phyloP scores from a whole-genome alignment of 441 rosid species.

The Jatropha podagrica region DNA sequence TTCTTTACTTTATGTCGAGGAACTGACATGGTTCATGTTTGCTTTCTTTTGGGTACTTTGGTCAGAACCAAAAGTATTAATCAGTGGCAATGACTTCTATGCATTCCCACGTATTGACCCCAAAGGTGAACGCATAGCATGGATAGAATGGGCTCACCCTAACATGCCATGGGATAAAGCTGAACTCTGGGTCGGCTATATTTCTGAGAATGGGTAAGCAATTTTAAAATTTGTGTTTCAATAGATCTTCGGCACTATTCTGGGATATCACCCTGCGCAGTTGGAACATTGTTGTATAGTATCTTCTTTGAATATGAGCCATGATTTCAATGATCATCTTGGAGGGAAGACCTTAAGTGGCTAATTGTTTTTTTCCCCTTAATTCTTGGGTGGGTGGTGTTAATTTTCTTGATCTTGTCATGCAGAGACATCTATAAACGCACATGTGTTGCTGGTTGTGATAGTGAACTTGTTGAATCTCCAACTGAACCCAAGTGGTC shows the following conservation, averaged over 20 bases:
- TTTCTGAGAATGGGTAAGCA: conserved; percentile 72
- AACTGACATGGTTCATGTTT: conserved; percentile 11
- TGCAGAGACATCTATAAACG: conserved; percentile 65
- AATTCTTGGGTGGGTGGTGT: not conserved
- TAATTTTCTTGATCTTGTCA: conserved; percentile 26
- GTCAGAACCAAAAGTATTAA: conserved; percentile 72
- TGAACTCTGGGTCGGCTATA: conserved; percentile 90
- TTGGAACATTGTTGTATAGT: too few species aligned
- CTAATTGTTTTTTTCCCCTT: not conserved
- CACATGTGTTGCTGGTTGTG: conserved; percentile 77
- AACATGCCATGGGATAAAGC: conserved; percentile 97
- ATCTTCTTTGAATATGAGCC: too few species aligned
- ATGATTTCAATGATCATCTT: not conserved
- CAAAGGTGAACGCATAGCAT: conserved; percentile 70
- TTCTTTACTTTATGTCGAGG: conserved; percentile 1
- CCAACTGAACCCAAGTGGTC: conserved; percentile 98
- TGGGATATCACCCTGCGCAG: too few species aligned
- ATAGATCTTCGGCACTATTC: too few species aligned
- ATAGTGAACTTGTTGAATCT: conserved; percentile 67
- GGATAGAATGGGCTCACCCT: conserved; percentile 94
- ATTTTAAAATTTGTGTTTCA: not conserved
- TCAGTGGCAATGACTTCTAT: conserved; percentile 84
- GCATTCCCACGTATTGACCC: conserved; percentile 88
- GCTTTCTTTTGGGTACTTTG: conserved; percentile 7
- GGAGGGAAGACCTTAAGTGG: not conserved